phyloP scores from a whole-genome alignment of 352 stramenopile genomes.

The Phytophthora rubi region DNA sequence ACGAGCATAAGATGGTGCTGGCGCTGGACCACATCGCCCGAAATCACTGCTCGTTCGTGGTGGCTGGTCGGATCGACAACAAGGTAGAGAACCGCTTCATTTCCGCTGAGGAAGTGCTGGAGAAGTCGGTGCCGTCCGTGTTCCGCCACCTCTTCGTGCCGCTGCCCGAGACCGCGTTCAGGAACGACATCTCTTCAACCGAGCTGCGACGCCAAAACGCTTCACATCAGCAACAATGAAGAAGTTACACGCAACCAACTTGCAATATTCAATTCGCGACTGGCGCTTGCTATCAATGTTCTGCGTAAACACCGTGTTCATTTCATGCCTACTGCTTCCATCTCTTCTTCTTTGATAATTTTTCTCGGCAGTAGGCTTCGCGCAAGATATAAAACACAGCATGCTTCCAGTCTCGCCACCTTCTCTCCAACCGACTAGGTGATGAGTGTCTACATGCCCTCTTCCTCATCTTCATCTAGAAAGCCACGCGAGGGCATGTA shows the following conservation, averaged over 20 bases:
- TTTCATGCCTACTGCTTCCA: conserved; percentile 28
- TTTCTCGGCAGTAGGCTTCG: conserved; percentile 8
- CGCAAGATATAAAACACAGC: conserved; percentile 18
- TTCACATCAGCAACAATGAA: background rate
- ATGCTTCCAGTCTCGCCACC: conserved; percentile 3
- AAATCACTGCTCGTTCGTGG: conserved; percentile 83
- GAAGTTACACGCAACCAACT: background rate
- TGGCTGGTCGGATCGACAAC: conserved; percentile 81
- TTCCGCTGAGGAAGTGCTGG: conserved; percentile 61
- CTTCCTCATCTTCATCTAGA: conserved; percentile 83
- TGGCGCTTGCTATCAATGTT: background rate
- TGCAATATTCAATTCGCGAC: conserved; percentile 16
- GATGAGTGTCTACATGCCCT: conserved; percentile 56
- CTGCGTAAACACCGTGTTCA: conserved; percentile 35
- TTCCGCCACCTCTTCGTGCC: conserved; percentile 74
- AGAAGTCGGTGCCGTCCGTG: conserved; percentile 46
- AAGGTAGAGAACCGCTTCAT: conserved; percentile 59
- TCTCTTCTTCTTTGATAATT: conserved; percentile 25
- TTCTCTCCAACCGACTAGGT: conserved; percentile 2
- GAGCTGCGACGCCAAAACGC: conserved; percentile 57
- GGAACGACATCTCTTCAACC: conserved; percentile 90
- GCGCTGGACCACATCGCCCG: conserved; percentile 71
- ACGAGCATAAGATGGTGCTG: conserved; percentile 78
- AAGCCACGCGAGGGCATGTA: conserved; percentile 89
- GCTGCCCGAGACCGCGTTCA: conserved; percentile 77